These are phyloP conservation scores for Crucibulum laeve DNA, from an alignment of 768 basidiomycete species.

Conservation along the genomic window DNA sequence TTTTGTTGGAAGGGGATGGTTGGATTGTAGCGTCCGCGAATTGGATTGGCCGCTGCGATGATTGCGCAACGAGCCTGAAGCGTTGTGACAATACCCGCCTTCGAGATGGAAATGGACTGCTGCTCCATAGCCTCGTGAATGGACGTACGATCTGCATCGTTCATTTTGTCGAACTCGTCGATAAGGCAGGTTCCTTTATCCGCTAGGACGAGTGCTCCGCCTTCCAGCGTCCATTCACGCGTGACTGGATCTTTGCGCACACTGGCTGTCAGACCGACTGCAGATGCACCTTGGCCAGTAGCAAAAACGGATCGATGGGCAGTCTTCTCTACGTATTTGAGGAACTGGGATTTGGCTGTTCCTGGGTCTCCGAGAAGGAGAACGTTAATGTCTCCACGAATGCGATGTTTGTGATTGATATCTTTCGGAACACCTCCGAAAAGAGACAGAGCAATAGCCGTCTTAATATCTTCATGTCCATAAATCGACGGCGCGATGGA, in stretches of 20 bases:
- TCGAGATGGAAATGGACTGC: conserved; percentile 98
- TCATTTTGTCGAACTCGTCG: conserved; percentile 99
- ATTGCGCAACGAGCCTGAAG: conserved; percentile 97
- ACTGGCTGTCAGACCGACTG: conserved; percentile 97
- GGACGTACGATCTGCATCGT: conserved; percentile 94
- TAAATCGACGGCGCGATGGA: conserved; percentile 99
- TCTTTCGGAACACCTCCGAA: conserved; percentile 95
- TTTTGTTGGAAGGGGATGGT: conserved; percentile 98
- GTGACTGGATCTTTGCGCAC: conserved; percentile 99
- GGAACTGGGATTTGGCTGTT: conserved; percentile 97
- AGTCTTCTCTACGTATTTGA: conserved; percentile 99
- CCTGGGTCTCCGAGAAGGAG: conserved; percentile 96
- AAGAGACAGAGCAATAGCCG: conserved; percentile 90
- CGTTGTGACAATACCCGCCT: conserved; percentile 98
- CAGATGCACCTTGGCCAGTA: conserved; percentile 96
- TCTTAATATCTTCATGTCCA: conserved; percentile 99
- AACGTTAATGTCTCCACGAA: conserved; percentile 97
- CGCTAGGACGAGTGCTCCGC: conserved; percentile 95
- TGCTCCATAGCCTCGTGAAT: conserved; percentile 99
- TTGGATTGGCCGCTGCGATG: conserved; percentile 96
- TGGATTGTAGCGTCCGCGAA: conserved; percentile 95
- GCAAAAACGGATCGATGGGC: conserved; percentile 97
- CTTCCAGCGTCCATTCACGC: conserved; percentile 97
- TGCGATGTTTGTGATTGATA: conserved; percentile 92
- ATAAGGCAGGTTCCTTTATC: conserved; percentile 98